A percentile compares a stretch with the other conserved stretches of the same genome.
These are phyloP conservation scores for Candida endomychidarum DNA, from an alignment of 805 yeast genomes.

Conservation along the genomic window DNA sequence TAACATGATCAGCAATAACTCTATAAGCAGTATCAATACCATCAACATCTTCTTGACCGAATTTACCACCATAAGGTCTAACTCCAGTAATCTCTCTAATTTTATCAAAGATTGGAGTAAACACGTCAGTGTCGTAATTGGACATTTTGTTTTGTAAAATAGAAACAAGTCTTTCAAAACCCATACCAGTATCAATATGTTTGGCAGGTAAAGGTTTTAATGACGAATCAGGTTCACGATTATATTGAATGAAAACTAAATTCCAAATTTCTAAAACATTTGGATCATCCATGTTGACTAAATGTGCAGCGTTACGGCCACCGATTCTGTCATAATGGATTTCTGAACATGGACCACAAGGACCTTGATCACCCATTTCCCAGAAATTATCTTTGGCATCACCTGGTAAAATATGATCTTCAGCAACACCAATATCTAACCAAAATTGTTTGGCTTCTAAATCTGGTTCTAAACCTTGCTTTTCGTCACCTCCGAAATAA, in stretches of 20 bases:
- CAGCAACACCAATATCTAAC: slow-evolving; percentile 84
- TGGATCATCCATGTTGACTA: slow-evolving; percentile 97
- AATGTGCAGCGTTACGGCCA: slow-evolving; percentile 88
- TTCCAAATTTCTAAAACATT: slow-evolving; percentile 98
- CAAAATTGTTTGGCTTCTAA: slow-evolving; percentile 87
- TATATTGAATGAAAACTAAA: slow-evolving; percentile 93
- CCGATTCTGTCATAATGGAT: slow-evolving; percentile 98
- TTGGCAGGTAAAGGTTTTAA: slow-evolving; percentile 85
- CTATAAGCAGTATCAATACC: slow-evolving; percentile 98
- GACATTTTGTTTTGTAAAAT: slow-evolving; percentile 87
- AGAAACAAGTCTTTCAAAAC: slow-evolving; percentile 95
- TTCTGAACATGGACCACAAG: slow-evolving; percentile 99
- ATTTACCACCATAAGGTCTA: slow-evolving; percentile 87
- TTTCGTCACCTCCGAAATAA: slow-evolving; percentile 91
- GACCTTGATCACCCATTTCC: slow-evolving; percentile 99
- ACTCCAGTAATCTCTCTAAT: slow-evolving; percentile 93
- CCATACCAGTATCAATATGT: slow-evolving; percentile 98
- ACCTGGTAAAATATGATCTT: slow-evolving; percentile 92
- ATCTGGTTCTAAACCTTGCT: slow-evolving; percentile 85
- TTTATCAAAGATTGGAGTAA: slow-evolving; percentile 79
- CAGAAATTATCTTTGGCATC: slow-evolving; percentile 90
- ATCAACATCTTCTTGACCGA: slow-evolving; percentile 88
- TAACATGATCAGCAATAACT: slow-evolving; percentile 96
- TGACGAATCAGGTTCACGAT: slow-evolving; percentile 85
- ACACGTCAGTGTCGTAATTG: slow-evolving; percentile 97